Evolutionary conservation across 2,329 filamentous ascomycete genomes (phyloP), one percentile per base, ranked within the genome.

Genomic region (Colletotrichum lini): DNA sequence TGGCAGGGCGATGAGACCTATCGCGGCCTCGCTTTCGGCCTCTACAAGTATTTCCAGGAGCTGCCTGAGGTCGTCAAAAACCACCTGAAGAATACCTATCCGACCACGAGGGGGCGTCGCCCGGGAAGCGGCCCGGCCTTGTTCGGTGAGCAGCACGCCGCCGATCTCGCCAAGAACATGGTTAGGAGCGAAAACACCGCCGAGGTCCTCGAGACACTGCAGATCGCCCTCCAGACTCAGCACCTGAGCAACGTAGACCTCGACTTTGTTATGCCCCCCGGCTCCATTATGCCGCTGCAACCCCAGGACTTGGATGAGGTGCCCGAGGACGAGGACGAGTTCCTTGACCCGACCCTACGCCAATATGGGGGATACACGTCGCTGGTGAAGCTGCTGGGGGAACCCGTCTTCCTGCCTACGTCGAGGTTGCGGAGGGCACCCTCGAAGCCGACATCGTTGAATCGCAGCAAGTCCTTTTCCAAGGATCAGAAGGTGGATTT

Each of bases 1-100:
- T 95, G 95, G 82, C 96, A 98, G 84, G 96, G 96, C 77, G 96
- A 98, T 80, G 96, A 98, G 82, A 88, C 97, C 74, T 97, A 93
- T 82, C 92, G 96, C 56, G 96, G 93, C 21, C 88, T 99, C 67
- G 96, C 96, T 58, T 97, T 98, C 81, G 95, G 94, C 67, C 87
- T 99, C 75, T 93, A 92, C 85, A 98, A 97, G 81, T 99, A 98
- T 86, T 98, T 98, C 79, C 89, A 90, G 72, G 96, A 98, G 82
- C 87, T 99, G 63, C 91, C 95, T 26, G 89, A 93, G 65, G 85
- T 88, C 47, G 92, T 95, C 78, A 97, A 94, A 85, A 87, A 86
- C 76, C 88, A 90, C 72, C 88, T 97, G 80, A 90, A 87, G 75
- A 87, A 86, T 75, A 82, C 85, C 47, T 90, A 89, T 74, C 87